These are phyloP conservation scores for Cercospora canescens DNA, from an alignment of 2,329 filamentous ascomycete species.

Conservation along the genomic window DNA sequence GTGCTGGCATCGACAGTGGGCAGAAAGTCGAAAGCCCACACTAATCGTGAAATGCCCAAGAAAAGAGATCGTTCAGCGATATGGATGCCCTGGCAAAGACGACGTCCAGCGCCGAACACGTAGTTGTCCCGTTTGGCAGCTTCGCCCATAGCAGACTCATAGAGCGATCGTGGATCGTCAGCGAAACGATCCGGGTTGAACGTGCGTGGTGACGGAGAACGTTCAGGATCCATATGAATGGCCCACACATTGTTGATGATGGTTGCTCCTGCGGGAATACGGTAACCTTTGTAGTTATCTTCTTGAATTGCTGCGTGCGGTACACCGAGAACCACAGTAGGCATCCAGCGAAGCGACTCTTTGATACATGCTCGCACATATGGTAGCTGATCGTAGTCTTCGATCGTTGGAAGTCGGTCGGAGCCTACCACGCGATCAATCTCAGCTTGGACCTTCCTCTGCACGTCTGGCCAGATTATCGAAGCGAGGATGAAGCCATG, in stretches of 20 bases:
- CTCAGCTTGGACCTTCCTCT: slow-evolving; percentile 34
- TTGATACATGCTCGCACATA: slow-evolving; percentile 37
- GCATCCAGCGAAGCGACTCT: slow-evolving; percentile 29
- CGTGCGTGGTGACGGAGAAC: background rate
- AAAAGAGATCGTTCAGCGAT: background rate
- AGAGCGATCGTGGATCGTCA: background rate
- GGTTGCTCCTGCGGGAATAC: background rate
- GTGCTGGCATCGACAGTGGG: background rate
- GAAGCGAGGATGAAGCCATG: background rate
- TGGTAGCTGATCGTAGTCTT: slow-evolving; percentile 34
- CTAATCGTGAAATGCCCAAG: background rate
- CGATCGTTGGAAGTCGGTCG: slow-evolving; percentile 31
- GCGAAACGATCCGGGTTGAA: background rate
- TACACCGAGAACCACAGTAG: background rate
- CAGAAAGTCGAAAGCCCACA: background rate
- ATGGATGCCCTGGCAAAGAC: background rate
- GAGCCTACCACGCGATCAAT: slow-evolving; percentile 35
- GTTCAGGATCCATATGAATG: background rate
- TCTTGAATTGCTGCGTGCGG: background rate
- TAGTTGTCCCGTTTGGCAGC: background rate
- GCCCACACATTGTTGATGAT: background rate
- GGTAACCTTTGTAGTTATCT: background rate
- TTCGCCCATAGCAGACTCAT: background rate
- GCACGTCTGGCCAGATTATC: slow-evolving; percentile 27
- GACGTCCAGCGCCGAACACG: background rate